A percentile compares a stretch with the other conserved stretches of the same genome.
Evolutionary conservation across 371 early-diverging fungal species (phyloP).

Genomic region (Smittium mucronatum): DNA sequence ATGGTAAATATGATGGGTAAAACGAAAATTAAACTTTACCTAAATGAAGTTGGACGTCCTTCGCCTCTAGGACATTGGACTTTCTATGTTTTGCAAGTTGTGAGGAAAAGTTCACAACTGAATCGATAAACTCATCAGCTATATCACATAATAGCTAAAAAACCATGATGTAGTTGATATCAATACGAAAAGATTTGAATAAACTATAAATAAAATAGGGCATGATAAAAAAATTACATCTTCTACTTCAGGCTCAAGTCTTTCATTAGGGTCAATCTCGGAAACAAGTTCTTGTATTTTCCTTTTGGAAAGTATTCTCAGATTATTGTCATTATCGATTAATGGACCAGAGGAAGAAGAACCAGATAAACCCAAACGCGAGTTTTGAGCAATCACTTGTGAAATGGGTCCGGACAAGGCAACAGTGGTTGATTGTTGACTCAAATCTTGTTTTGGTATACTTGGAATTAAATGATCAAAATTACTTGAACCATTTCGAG

Average conservation of each 20-base stretch:
- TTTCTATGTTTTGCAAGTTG: constrained; percentile 83
- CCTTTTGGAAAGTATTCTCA: constrained; percentile 55
- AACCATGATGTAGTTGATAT: no score
- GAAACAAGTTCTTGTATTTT: constrained; percentile 77
- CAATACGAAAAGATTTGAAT: no score
- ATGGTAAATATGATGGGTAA: neutral
- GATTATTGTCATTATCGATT: constrained; percentile 13
- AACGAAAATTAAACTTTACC: neutral
- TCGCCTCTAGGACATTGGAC: constrained; percentile 68
- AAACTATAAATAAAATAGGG: neutral
- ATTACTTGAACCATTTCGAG: neutral
- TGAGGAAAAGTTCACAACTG: constrained; percentile 71
- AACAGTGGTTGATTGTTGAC: constrained; percentile 1
- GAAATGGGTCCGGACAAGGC: constrained; percentile 10
- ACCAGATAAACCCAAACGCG: neutral
- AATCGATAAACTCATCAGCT: constrained; percentile 87
- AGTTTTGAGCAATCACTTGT: constrained; percentile 9
- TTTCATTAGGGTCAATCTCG: constrained; percentile 73
- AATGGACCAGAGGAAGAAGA: neutral
- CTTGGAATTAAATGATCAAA: neutral
- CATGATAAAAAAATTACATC: constrained; percentile 38
- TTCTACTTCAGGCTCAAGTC: constrained; percentile 79
- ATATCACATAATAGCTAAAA: constrained; percentile 45
- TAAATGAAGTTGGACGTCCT: constrained; percentile 83
- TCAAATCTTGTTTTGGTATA: neutral